Conservation (phyloP, 257 asterid species). For the Solanum piurae region DNA sequence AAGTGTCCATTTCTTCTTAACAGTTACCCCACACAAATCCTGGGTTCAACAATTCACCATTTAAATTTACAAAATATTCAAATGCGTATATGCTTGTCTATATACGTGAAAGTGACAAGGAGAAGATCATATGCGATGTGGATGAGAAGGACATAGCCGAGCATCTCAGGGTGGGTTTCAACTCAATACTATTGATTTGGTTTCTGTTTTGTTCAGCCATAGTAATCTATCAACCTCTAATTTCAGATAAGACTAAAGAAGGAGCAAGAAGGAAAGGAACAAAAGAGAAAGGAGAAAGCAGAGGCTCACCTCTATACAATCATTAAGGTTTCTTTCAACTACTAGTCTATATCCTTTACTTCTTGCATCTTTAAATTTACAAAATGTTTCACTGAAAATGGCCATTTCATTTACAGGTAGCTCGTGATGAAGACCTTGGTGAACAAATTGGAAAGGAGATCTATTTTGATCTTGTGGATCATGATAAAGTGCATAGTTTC, state of each 20-base stretch:
- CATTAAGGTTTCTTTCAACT: constrained; percentile 42
- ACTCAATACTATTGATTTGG: background rate
- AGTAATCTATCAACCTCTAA: background rate
- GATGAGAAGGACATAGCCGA: constrained; percentile 83
- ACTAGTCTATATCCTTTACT: background rate
- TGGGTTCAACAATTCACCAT: constrained; percentile 70
- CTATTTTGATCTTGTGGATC: constrained; percentile 88
- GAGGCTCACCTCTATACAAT: constrained; percentile 84
- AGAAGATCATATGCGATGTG: constrained; percentile 66
- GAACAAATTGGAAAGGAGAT: constrained; percentile 72
- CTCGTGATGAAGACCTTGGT: constrained; percentile 63
- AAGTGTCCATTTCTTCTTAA: background rate
- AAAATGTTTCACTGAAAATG: background rate
- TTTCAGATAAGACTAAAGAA: constrained; percentile 63
- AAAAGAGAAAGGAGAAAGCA: constrained; percentile 66
- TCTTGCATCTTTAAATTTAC: background rate
- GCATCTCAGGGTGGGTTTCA: constrained; percentile 60
- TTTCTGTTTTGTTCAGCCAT: background rate
- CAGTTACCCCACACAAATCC: constrained; percentile 76
- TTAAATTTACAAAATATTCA: constrained; percentile 71
- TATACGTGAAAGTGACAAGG: constrained; percentile 71
- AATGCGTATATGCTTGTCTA: constrained; percentile 86
- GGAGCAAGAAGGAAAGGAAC: constrained; percentile 78
- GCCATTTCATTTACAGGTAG: constrained; percentile 39
- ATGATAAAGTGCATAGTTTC: constrained; percentile 69